phyloP scores from a whole-genome alignment of 75 land plant genomes.

The Selaginella moellendorffii region DNA sequence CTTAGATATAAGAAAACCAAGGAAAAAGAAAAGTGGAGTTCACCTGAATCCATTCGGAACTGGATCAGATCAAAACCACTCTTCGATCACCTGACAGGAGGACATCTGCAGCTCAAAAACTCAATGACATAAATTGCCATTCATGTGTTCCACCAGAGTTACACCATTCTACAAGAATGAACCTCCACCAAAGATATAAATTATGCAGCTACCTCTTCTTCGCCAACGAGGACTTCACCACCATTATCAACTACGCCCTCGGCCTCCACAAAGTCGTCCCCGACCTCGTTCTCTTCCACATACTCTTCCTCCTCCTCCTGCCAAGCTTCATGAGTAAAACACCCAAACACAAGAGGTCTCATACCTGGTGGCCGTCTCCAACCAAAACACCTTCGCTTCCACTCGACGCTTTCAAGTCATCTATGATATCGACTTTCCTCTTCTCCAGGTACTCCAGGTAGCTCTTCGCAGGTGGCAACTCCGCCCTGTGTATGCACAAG shows the following conservation, averaged over 20 bases:
- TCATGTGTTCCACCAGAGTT: background rate
- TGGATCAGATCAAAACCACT: background rate
- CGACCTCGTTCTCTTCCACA: background rate
- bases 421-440: conserved; percentile 41
- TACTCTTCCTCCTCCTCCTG: background rate
- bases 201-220: conserved; percentile 1
- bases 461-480: conserved; percentile 45
- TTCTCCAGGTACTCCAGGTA: conserved; percentile 38
- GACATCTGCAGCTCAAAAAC: background rate
- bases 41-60: background rate
- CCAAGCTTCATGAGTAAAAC: background rate
- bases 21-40: background rate
- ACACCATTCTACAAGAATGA: background rate
- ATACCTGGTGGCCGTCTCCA: background rate
- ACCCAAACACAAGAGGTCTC: background rate
- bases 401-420: conserved; percentile 52
- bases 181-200: background rate
- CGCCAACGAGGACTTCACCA: background rate
- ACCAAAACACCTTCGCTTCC: conserved; percentile 9
- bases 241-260: background rate
- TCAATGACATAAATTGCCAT: background rate
- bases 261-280: background rate
- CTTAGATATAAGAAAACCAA: background rate
- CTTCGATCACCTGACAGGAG: background rate
- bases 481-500: conserved; percentile 22